Base-by-base conservation (phyloP, 495 filamentous ascomycete species). In the Sabuloglossum arenarium region DNA sequence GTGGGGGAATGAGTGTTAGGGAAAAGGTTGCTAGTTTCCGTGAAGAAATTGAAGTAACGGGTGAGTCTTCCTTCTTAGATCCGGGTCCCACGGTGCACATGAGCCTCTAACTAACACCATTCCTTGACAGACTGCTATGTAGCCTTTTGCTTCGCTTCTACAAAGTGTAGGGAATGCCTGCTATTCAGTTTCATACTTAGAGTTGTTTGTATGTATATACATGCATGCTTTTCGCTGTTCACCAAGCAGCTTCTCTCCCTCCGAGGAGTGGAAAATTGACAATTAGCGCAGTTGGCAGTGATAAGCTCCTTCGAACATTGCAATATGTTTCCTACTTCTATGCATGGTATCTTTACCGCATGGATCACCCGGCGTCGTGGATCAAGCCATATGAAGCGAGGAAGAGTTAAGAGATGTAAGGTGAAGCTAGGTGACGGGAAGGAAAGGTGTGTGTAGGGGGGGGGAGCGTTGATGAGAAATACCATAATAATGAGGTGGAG, bases 241-340 rank as follows among this genome's bases (percentile, higher is more conserved):
- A 39, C 34, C 34, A 21, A 32, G 32, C 10, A 19, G 19, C 6
- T 32, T 21, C 29, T 37, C 27, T 19, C 25, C 29, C 52, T 10
- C 14, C 53, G 2, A 12, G 32, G 30, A 61, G 25, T 23, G 16
- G 58, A 23, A 45, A 27, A 34, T 27, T 37, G 10, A 29, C 29
- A 25, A 14, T 56, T 52, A 51, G n/a, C 58, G 31, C 64, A 76
- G 84, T 85, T 61, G 91, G 93, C 62, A 88, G 91, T 66, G 91
- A 98, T 74, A 98, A 98, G 72, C 71, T 90, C 62, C 83, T 98
- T 62, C 90, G 91, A 56, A 88, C 85, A 24, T 64, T 97, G 37
- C 91, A 98, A 73, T 98, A 94, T 80, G 91, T 98, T 72, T 84
- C 89, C 60, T 88, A 93, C 68, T 97, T 97, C 82, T 91, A 90